These are phyloP conservation scores for Aspergillus pseudotamarii DNA, from an alignment of 2,329 filamentous ascomycete genomes.

Conservation along the genomic window DNA sequence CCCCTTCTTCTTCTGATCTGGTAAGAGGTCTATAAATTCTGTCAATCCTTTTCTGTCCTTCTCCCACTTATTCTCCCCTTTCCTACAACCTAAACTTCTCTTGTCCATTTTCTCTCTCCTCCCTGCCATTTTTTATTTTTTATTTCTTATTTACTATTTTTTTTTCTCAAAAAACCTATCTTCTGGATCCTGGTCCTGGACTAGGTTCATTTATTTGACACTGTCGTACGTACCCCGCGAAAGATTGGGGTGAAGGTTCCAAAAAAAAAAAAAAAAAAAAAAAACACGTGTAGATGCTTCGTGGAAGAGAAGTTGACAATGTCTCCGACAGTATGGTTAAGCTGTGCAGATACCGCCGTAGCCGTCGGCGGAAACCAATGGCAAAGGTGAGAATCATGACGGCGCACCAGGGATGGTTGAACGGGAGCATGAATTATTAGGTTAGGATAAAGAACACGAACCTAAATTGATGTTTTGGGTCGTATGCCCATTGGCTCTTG, in stretches of 20 bases:
- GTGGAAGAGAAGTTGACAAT: background rate
- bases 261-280: too few relatives aligned
- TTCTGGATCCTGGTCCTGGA: background rate
- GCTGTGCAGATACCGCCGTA: conserved; percentile 10
- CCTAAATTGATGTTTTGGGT: background rate
- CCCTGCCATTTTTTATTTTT: too few relatives aligned
- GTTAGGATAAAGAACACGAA: conserved; percentile 4
- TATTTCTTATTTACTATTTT: too few relatives aligned
- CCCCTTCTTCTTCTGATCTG: background rate
- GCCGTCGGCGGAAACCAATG: conserved; percentile 8
- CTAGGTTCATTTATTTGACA: background rate
- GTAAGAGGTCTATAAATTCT: background rate
- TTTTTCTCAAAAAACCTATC: background rate
- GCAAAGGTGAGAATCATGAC: background rate
- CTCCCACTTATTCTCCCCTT: conserved; percentile 13
- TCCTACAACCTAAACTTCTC: background rate
- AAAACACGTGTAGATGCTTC: conserved; percentile 4
- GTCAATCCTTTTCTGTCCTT: conserved; percentile 1
- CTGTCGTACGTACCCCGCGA: background rate
- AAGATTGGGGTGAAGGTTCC: background rate
- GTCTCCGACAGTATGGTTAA: conserved; percentile 10
- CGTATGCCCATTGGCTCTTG: conserved; percentile 5
- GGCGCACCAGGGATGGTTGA: background rate
- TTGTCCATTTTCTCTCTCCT: background rate
- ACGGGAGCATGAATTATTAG: background rate